These are phyloP conservation scores for Vicia villosa DNA, from an alignment of 306 rosid genomes.

Conservation along the genomic window DNA sequence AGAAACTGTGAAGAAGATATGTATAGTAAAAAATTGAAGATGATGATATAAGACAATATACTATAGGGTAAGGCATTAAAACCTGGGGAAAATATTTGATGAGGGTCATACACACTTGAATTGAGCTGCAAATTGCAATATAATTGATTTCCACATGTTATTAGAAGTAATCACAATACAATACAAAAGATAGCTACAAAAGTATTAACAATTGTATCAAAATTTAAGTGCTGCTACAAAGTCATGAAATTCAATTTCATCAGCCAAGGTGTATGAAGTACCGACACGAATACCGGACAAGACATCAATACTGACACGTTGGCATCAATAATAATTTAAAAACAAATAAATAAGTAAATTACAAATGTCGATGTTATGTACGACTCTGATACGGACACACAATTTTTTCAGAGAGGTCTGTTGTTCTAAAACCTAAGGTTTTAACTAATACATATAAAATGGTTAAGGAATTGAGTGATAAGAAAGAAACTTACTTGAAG, in stretches of 20 bases:
- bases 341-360: no score
- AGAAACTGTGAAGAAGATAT: background rate
- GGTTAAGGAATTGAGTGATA: background rate
- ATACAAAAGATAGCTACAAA: background rate
- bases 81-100: conserved; percentile 95
- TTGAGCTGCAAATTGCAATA: conserved; percentile 63
- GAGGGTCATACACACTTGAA: conserved; percentile 72
- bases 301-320: no score
- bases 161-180: background rate
- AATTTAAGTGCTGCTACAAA: background rate
- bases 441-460: no score
- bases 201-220: background rate
- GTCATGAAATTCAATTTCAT: background rate
- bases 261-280: no score
- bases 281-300: no score
- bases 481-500: conserved; percentile 41
- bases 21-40: background rate
- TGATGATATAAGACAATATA: background rate
- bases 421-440: no score
- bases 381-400: no score
- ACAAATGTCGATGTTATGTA: no score
- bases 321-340: no score
- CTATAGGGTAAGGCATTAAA: background rate
- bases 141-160: conserved; percentile 3
- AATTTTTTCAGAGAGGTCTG: no score